A percentile compares a stretch with the other conserved stretches of the same genome.
Conservation (phyloP, 768 basidiomycete species). For the Neoboletus magnificus region DNA sequence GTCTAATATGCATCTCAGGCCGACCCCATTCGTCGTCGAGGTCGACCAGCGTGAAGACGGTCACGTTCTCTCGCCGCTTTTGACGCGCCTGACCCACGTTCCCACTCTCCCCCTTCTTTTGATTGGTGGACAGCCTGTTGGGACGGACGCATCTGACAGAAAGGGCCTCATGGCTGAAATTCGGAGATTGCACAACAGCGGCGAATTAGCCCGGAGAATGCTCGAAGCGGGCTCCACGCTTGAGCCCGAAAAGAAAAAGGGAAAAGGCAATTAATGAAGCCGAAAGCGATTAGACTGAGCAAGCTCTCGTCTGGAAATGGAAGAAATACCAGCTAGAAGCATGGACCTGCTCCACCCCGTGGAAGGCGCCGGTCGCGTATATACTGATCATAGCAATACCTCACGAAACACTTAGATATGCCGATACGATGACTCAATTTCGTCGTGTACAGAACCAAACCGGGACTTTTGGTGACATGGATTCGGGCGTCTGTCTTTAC, state of each 20-base stretch:
- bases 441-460: background rate
- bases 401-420: constrained; percentile 6
- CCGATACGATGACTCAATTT: constrained; percentile 3
- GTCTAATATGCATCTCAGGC: constrained; percentile 51
- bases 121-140: constrained; percentile 59
- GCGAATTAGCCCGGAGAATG: constrained; percentile 50
- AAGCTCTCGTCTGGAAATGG: constrained; percentile 8
- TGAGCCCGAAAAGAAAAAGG: constrained; percentile 53
- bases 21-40: constrained; percentile 64
- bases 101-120: constrained; percentile 63
- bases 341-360: background rate
- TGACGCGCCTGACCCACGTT: constrained; percentile 55
- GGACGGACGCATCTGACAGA: constrained; percentile 26
- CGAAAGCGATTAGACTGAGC: constrained; percentile 1
- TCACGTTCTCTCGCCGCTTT: constrained; percentile 56
- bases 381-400: background rate
- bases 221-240: constrained; percentile 56
- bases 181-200: constrained; percentile 45
- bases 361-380: background rate
- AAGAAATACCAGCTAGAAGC: background rate
- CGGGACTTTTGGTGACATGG: constrained; percentile 3
- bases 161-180: constrained; percentile 43
- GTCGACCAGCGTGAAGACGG: constrained; percentile 73
- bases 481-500: constrained; percentile 5
- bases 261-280: constrained; percentile 27